Percentiles rank a stretch among this genome's conserved stretches.
Evolutionary conservation across 225 moss, liverwort and hornwort species (phyloP).

Genomic region (Asterella californica): DNA sequence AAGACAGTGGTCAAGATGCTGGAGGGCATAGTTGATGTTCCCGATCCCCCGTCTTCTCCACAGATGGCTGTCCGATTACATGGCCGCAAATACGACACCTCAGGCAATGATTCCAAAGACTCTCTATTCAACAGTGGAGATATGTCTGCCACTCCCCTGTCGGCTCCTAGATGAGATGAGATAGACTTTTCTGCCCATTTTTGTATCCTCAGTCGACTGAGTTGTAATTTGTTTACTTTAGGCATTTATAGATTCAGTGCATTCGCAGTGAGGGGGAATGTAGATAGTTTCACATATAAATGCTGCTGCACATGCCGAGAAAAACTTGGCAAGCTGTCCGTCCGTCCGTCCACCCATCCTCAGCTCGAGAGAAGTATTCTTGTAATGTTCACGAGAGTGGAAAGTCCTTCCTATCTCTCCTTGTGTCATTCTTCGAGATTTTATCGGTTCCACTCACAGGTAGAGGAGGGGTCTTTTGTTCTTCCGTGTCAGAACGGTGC

Average conservation of each 20-base stretch:
- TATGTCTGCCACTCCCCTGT: slow-evolving; percentile 34
- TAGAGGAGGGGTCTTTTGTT: not conserved
- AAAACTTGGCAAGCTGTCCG: not conserved
- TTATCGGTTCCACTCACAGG: not conserved
- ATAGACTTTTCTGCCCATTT: not conserved
- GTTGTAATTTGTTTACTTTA: not conserved
- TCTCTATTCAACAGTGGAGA: slow-evolving; percentile 27
- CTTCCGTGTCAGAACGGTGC: not conserved
- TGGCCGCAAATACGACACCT: slow-evolving; percentile 30
- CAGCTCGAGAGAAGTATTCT: not conserved
- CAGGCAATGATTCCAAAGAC: slow-evolving; percentile 23
- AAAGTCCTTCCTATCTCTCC: not conserved
- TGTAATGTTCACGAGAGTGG: not conserved
- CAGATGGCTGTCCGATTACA: slow-evolving; percentile 39
- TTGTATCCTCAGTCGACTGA: not conserved
- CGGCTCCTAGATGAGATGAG: slow-evolving; percentile 36
- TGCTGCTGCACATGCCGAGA: not conserved
- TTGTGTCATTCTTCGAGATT: not conserved
- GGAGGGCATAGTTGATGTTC: slow-evolving; percentile 41
- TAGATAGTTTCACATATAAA: not conserved
- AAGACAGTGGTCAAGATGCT: slow-evolving; percentile 44
- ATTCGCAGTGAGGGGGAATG: not conserved
- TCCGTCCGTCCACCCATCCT: no score
- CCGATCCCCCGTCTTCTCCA: slow-evolving; percentile 38
- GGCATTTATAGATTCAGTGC: not conserved